phyloP scores from a whole-genome alignment of 306 rosid species.

The Inga leiocalycina region DNA sequence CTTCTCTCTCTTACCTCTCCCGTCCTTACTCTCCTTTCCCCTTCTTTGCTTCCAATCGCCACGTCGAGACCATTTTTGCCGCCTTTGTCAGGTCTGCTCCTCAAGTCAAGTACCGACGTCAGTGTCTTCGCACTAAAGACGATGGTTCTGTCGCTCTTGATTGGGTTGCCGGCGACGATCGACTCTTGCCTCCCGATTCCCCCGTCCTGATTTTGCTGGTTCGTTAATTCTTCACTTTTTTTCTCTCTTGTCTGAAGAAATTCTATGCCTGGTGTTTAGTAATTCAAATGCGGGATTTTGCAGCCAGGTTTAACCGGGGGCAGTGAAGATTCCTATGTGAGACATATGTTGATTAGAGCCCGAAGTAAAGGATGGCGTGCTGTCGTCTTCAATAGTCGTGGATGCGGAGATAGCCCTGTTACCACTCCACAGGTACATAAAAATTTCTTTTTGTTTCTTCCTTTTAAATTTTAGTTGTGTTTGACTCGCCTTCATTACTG shows the following conservation, averaged over 20 bases:
- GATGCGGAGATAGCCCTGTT: slow-evolving; percentile 89
- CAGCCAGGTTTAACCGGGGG: slow-evolving; percentile 99
- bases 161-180: slow-evolving; percentile 78
- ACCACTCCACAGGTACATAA: slow-evolving; percentile 80
- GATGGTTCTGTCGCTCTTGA: slow-evolving; percentile 80
- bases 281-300: slow-evolving; percentile 11
- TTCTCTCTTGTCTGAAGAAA: not conserved
- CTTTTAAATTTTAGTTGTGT: not conserved
- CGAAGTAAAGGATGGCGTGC: slow-evolving; percentile 77
- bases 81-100: slow-evolving; percentile 70
- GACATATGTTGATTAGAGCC: slow-evolving; percentile 81
- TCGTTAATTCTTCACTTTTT: slow-evolving; percentile 1
- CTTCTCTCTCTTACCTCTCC: slow-evolving; percentile 41
- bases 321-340: slow-evolving; percentile 79
- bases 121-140: slow-evolving; percentile 68
- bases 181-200: slow-evolving; percentile 49
- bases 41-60: slow-evolving; percentile 60
- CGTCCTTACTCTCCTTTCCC: slow-evolving; percentile 66
- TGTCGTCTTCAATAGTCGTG: slow-evolving; percentile 89
- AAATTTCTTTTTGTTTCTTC: not conserved
- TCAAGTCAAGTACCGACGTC: slow-evolving; percentile 62
- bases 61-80: slow-evolving; percentile 84
- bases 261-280: no score
- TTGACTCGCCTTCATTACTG: slow-evolving; percentile 9
- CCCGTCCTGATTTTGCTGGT: slow-evolving; percentile 88